Conservation (phyloP, 495 filamentous ascomycete species). For the Aspergillus heteromorphus region DNA sequence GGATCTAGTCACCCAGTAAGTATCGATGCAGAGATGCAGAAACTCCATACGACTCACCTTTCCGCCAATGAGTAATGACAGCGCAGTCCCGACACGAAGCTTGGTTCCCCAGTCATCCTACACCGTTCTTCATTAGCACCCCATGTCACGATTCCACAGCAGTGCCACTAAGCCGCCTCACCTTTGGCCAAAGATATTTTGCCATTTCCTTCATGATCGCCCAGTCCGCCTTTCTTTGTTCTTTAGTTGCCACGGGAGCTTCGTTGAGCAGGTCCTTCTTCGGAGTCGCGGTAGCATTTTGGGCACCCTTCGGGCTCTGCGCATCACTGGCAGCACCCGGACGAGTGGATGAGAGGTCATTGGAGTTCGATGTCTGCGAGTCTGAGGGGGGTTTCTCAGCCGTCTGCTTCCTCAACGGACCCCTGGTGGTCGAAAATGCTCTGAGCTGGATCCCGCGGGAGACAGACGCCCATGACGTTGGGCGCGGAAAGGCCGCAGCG, state of each 20-base stretch:
- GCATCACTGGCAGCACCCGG: constrained; percentile 15
- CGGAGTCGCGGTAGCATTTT: constrained; percentile 27
- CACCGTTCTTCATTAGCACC: constrained; percentile 12
- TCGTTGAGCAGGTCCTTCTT: constrained; percentile 53
- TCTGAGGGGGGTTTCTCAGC: constrained; percentile 9
- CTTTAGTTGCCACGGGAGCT: constrained; percentile 56
- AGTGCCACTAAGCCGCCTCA: constrained; percentile 19
- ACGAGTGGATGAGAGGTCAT: constrained; percentile 13
- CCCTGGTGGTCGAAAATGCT: constrained; percentile 20
- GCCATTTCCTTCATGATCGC: constrained; percentile 98
- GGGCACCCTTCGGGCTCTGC: constrained; percentile 18
- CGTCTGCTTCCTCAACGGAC: constrained; percentile 17
- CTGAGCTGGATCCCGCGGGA: constrained; percentile 25
- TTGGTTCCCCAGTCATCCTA: constrained; percentile 75
- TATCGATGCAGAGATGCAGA: neutral
- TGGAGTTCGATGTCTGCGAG: constrained; percentile 11
- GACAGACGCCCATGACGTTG: constrained; percentile 20
- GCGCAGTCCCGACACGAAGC: constrained; percentile 72
- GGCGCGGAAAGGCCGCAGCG: constrained; percentile 25
- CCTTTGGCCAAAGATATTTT: constrained; percentile 94
- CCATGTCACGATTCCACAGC: neutral
- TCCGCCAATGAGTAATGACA: constrained; percentile 78
- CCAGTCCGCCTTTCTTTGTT: constrained; percentile 96
- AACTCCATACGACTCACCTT: constrained; percentile 49
- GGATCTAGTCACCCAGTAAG: constrained; percentile 46